phyloP scores from a whole-genome alignment of 257 asterid species.

The Agastache rugosa region DNA sequence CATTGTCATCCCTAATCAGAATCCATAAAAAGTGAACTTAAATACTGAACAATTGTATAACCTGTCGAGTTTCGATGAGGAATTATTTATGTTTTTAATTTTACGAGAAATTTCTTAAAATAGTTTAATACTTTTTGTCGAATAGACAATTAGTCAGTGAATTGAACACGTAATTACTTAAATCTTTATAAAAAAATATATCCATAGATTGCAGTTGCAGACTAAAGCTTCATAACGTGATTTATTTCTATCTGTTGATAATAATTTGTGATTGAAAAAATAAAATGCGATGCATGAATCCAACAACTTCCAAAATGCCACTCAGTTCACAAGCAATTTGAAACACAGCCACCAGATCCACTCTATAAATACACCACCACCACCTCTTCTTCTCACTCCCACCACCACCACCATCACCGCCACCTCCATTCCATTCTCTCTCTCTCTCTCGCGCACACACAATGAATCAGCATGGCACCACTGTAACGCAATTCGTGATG shows the following conservation, averaged over 20 bases:
- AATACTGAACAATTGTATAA: no score
- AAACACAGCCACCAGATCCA: constrained; percentile 26
- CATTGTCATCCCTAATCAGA: no score
- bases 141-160: not conserved
- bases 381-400: constrained; percentile 1
- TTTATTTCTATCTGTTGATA: no score
- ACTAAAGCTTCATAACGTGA: no score
- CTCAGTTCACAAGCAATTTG: constrained; percentile 8
- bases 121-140: no score
- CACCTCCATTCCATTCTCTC: not conserved
- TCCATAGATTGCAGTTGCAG: not conserved
- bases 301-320: not conserved
- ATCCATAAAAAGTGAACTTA: no score
- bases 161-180: not conserved
- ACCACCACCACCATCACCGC: not conserved
- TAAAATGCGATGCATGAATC: constrained; percentile 25
- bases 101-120: no score
- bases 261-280: not conserved
- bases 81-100: no score
- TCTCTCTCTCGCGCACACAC: not conserved
- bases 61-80: no score
- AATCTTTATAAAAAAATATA: no score
- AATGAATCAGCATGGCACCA: constrained; percentile 36
- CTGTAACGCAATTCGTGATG: constrained; percentile 57
- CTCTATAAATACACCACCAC: constrained; percentile 41